Evolutionary conservation across 1,139 yeast genomes (phyloP), one percentile per base, ranked within the genome.

Genomic region (Lodderomyces metapsilosis): DNA sequence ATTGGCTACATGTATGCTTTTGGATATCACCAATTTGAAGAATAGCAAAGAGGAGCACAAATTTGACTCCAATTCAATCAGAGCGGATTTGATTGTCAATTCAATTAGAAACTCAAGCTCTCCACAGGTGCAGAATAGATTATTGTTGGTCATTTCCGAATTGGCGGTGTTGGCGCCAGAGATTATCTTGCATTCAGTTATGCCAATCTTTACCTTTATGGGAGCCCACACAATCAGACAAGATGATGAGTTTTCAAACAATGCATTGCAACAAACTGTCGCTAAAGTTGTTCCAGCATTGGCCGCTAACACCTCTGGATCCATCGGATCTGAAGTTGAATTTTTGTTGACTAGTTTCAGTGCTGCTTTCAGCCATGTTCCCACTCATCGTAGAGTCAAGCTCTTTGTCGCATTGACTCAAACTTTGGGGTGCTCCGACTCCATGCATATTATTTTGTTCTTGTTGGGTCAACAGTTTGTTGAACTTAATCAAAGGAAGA

Each of bases 201-300:
- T 92, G 99, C 98, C 99, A 15, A 91, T 92, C 42, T 92, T 92
- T 69, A 94, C 98, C 0, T 94, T 92, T 56, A 92, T 92, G 98
- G 99, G 99, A 43, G 96, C 98, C 23, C 95, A 89, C 56, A 89
- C 98, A 10, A 80, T 94, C 40, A 84, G 96, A 57, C 97, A 92
- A 66, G 98, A 92, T 62, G 98, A 92, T 60, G 97, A 89, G 56
- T 91, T 88, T 59, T 88, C 97, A 2, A 86, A 86, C 36, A 85
- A 87, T 50, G 97, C 92, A 31, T 88, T 94, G 48, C 96, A 89
- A 56, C 94, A 88, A 59, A 92, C 99, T 2, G 85, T 92, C 41
- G 72, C 87, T 12, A 84, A 87, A 53, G 96, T 92, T 39, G 83
- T 92, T 36, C 98, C 98, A 3, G 96, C 98, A 0, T 74, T 92